Evolutionary conservation across 805 yeast genomes (phyloP).

Genomic region (Yamadazyma ubonensis): DNA sequence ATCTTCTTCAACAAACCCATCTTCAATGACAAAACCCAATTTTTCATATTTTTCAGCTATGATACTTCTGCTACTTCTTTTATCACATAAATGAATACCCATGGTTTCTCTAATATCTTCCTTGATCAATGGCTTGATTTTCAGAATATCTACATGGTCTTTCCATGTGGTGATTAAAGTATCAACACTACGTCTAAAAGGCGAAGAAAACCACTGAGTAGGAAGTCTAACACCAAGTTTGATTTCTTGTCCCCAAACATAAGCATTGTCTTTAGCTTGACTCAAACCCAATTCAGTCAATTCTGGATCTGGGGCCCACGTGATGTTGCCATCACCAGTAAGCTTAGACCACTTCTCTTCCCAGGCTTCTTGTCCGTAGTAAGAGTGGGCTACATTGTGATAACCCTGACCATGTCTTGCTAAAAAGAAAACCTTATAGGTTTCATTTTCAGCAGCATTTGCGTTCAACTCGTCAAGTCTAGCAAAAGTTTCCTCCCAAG

Average conservation of each 20-base stretch:
- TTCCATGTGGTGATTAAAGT: constrained; percentile 50
- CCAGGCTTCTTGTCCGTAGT: constrained; percentile 48
- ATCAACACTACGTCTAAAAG: constrained; percentile 51
- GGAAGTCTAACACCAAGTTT: constrained; percentile 35
- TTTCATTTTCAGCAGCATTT: constrained; percentile 22
- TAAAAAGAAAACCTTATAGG: constrained; percentile 46
- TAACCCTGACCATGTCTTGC: constrained; percentile 58
- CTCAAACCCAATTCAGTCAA: constrained; percentile 46
- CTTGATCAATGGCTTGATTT: constrained; percentile 36
- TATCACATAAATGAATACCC: constrained; percentile 53
- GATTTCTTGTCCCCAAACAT: constrained; percentile 32
- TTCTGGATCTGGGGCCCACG: constrained; percentile 54
- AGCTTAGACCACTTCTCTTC: constrained; percentile 44
- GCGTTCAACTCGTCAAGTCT: constrained; percentile 38
- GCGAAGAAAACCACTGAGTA: constrained; percentile 45
- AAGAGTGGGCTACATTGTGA: constrained; percentile 47
- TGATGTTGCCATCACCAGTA: constrained; percentile 45
- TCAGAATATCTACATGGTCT: constrained; percentile 23
- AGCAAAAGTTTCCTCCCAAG: constrained; percentile 34
- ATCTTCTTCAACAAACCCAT: constrained; percentile 48
- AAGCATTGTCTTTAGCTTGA: constrained; percentile 46
- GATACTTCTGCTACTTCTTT: constrained; percentile 36
- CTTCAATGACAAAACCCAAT: constrained; percentile 41
- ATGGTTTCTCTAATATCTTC: constrained; percentile 50
- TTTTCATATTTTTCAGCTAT: constrained; percentile 40